phyloP scores from a whole-genome alignment of 2,329 filamentous ascomycete species.

The Daldinia sp. region DNA sequence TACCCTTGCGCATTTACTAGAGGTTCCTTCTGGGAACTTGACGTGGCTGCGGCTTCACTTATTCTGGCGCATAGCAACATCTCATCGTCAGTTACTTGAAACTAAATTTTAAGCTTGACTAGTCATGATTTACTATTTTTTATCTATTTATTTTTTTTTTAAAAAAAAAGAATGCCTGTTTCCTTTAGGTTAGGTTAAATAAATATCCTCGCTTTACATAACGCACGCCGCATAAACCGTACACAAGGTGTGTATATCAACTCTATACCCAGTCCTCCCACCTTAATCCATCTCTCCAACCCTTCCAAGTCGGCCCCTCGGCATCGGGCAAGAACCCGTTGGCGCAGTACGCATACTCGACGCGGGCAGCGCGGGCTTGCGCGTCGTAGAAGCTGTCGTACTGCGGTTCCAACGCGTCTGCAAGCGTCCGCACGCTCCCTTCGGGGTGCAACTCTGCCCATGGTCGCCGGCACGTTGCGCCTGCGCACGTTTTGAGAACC shows the following conservation, averaged over 20 bases:
- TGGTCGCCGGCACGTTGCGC: conserved; percentile 52
- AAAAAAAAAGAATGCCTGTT: too few species aligned
- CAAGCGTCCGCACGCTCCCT: conserved; percentile 52
- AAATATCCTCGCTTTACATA: too few species aligned
- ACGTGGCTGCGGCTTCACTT: background rate
- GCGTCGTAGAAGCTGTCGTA: conserved; percentile 56
- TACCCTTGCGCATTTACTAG: too few species aligned
- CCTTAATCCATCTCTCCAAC: conserved; percentile 29
- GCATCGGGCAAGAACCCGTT: conserved; percentile 38
- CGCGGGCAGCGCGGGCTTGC: conserved; percentile 45
- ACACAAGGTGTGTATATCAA: too few species aligned
- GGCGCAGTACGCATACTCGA: conserved; percentile 56
- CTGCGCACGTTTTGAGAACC: conserved; percentile 59
- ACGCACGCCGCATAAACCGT: too few species aligned
- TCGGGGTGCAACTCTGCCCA: conserved; percentile 58
- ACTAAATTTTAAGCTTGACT: background rate
- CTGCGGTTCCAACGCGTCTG: conserved; percentile 51
- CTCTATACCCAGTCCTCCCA: conserved; percentile 41
- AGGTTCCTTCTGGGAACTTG: background rate
- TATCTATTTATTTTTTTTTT: too few species aligned
- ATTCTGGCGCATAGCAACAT: background rate
- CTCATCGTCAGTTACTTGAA: too few species aligned
- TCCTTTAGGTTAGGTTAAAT: too few species aligned
- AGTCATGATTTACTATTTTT: background rate
- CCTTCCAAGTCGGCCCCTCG: conserved; percentile 42